Conservation (phyloP, 768 basidiomycete genomes). For the Russula sp. region DNA sequence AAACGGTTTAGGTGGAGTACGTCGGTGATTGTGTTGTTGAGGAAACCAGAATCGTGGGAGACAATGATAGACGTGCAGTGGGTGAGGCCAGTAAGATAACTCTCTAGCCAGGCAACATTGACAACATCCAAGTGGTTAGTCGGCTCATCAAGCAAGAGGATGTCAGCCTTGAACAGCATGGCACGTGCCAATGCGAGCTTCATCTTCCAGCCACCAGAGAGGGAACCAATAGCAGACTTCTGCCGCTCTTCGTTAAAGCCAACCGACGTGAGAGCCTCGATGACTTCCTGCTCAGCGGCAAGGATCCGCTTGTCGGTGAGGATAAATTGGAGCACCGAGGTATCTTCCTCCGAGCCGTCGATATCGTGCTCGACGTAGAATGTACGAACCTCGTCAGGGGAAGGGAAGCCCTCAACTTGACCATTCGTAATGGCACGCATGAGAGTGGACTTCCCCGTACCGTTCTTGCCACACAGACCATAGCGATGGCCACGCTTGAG, state of each 20-base stretch:
- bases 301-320: slow-evolving; percentile 77
- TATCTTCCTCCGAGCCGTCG: slow-evolving; percentile 90
- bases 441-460: slow-evolving; percentile 94
- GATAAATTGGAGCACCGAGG: slow-evolving; percentile 86
- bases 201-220: slow-evolving; percentile 99
- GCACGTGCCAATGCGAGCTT: slow-evolving; percentile 96
- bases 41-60: slow-evolving; percentile 95
- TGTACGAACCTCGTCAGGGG: slow-evolving; percentile 93
- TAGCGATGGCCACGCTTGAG: slow-evolving; percentile 99
- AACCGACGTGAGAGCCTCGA: slow-evolving; percentile 81
- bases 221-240: slow-evolving; percentile 73
- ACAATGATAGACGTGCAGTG: slow-evolving; percentile 97
- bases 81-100: slow-evolving; percentile 80
- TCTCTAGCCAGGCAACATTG: slow-evolving; percentile 97
- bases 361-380: slow-evolving; percentile 99
- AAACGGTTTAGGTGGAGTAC: slow-evolving; percentile 97
- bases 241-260: slow-evolving; percentile 90
- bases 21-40: slow-evolving; percentile 97
- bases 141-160: slow-evolving; percentile 92
- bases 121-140: slow-evolving; percentile 97
- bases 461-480: slow-evolving; percentile 97
- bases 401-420: slow-evolving; percentile 98
- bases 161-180: slow-evolving; percentile 97
- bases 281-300: slow-evolving; percentile 60
- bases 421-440: slow-evolving; percentile 93